phyloP scores from a whole-genome alignment of 495 filamentous ascomycete genomes.

The Penicillium steckii region DNA sequence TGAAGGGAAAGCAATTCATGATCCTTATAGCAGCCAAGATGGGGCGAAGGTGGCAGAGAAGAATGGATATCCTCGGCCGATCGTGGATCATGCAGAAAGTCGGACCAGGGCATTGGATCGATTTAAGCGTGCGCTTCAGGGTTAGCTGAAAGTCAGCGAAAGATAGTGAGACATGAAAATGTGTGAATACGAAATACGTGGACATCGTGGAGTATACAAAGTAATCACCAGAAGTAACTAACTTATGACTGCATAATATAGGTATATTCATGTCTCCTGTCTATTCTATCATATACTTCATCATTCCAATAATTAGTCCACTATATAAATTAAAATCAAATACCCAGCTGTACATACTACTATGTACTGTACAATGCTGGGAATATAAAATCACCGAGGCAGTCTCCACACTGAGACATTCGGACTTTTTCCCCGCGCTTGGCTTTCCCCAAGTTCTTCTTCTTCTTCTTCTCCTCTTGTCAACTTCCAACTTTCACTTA shows the following conservation, averaged over 20 bases:
- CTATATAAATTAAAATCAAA: too few relatives aligned
- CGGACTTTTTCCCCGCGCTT: slow-evolving; percentile 11
- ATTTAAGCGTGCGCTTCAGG: slow-evolving; percentile 62
- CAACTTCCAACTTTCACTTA: slow-evolving; percentile 1
- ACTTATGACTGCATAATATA: too few relatives aligned
- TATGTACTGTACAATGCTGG: not conserved
- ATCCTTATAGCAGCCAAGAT: slow-evolving; percentile 68
- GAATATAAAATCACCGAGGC: not conserved
- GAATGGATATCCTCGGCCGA: slow-evolving; percentile 69
- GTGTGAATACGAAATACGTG: not conserved
- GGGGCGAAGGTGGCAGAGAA: slow-evolving; percentile 53
- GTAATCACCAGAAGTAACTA: not conserved
- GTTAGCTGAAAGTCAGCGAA: not conserved
- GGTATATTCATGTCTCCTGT: too few relatives aligned
- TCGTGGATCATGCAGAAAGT: slow-evolving; percentile 70
- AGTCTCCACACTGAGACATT: not conserved
- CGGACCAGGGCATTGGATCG: slow-evolving; percentile 64
- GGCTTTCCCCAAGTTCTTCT: not conserved
- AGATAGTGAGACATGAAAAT: not conserved
- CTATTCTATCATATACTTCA: too few relatives aligned
- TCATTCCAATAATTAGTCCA: too few relatives aligned
- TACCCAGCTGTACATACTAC: too few relatives aligned
- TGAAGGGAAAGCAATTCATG: slow-evolving; percentile 66
- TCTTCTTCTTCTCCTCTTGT: not conserved
- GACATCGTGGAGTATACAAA: not conserved